phyloP scores from a whole-genome alignment of 1,139 yeast genomes.

The Suhomyces chickasaworum region DNA sequence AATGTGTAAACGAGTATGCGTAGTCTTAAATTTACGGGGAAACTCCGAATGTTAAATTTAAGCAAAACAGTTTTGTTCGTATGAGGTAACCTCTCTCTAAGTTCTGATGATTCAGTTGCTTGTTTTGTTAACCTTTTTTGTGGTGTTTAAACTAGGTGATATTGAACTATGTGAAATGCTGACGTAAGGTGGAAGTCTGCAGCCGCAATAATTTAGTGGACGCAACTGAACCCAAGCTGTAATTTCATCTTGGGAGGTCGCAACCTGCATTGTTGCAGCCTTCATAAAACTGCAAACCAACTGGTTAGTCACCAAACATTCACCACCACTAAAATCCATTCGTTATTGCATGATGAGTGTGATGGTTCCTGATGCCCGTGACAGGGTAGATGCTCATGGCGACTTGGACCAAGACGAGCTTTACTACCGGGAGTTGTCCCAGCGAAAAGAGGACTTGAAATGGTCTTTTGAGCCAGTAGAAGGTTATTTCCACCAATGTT shows the following conservation, averaged over 20 bases:
- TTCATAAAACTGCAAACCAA: conserved; percentile 1
- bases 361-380: conserved; percentile 34
- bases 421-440: conserved; percentile 21
- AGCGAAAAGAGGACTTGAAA: background rate
- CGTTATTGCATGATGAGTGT: conserved; percentile 26
- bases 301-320: background rate
- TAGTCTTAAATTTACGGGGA: background rate
- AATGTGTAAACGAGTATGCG: background rate
- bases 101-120: too few relatives aligned
- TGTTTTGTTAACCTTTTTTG: too few relatives aligned
- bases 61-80: too few relatives aligned
- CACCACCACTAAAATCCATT: background rate
- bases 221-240: background rate
- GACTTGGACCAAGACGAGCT: conserved; percentile 34
- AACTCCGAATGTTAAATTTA: background rate
- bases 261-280: background rate
- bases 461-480: conserved; percentile 49
- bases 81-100: too few relatives aligned
- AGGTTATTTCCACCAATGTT: conserved; percentile 58
- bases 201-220: background rate
- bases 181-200: background rate
- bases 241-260: background rate
- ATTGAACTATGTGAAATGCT: background rate
- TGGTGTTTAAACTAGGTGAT: too few relatives aligned
- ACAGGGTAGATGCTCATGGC: conserved; percentile 40